Base-by-base conservation (phyloP, 495 filamentous ascomycete species). In the Neurospora pannonica region DNA sequence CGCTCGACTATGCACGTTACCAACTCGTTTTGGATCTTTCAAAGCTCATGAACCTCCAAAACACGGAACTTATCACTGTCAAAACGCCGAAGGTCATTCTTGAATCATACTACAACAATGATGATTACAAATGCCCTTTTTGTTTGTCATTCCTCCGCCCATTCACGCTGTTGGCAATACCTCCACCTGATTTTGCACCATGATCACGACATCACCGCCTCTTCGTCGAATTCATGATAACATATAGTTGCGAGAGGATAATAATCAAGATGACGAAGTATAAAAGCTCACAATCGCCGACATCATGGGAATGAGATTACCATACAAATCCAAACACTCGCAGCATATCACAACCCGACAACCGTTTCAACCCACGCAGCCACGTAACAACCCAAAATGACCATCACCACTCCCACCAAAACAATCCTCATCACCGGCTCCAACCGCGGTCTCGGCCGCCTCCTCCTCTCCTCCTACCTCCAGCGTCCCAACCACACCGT, bases 341-440 rank as follows among this genome's bases (percentile, higher is more conserved):
- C 17, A 8, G 5, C 15, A 42, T 42, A 42, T 5, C 7, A 40
- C 15, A 17, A 42, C 17, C 15, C 5, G 4, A 5, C 38, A 15
- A 19, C 13, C 39, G 15, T 17, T 42, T 6, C 5, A 4, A 42
- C 15, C 39, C 15, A 42, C 3, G 0, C 7, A 42, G 0, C 39
- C 15, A 42, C 3, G 0, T 17, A 42, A 3, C 5, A 42, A n/a
- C 13, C 5, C 46, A 54, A 28, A 28, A 54, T 28, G 21, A 28
- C 21, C 21, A 54, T 11, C 11, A 54, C 21, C 21, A 54, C 11
- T 4, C 17, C 40, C 2, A 9, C 6, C 28, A 34, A 62, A 19
- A 62, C 28, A 17, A 28, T 83, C 43, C 46, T 84, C n/a, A 81
- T 84, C 71, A 79, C 80, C 0, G 81, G 81, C 46, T 77, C 79